Conservation (phyloP, 2,329 filamentous ascomycete genomes). For the Karstenula rhodostoma region DNA sequence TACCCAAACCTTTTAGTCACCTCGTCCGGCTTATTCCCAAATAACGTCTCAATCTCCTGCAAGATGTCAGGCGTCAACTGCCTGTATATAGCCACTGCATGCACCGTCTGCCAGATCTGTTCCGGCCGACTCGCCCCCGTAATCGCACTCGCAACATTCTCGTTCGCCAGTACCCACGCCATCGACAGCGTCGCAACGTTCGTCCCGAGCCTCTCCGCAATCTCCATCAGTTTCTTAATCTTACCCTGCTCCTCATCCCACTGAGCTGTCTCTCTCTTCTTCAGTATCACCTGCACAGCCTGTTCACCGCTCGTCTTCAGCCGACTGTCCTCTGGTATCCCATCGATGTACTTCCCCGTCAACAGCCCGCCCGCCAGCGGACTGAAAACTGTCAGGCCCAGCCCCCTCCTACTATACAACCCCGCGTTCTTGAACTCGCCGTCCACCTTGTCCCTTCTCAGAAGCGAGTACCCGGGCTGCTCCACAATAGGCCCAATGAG, state of each 20-base stretch:
- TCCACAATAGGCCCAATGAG: conserved; percentile 63
- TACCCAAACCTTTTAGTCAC: conserved; percentile 37
- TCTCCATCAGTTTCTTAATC: conserved; percentile 56
- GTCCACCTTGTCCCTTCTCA: conserved; percentile 66
- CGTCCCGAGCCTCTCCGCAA: conserved; percentile 71
- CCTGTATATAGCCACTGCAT: conserved; percentile 54
- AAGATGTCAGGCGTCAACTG: conserved; percentile 55
- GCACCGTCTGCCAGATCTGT: conserved; percentile 49
- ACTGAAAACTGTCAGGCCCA: conserved; percentile 64
- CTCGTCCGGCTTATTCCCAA: conserved; percentile 44
- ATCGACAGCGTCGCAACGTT: conserved; percentile 55
- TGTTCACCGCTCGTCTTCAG: conserved; percentile 64
- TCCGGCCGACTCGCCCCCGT: conserved; percentile 41
- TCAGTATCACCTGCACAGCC: conserved; percentile 57
- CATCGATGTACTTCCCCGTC: conserved; percentile 70
- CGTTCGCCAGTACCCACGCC: conserved; percentile 48
- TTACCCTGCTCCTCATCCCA: conserved; percentile 67
- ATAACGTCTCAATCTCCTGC: conserved; percentile 51
- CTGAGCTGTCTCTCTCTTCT: conserved; percentile 55
- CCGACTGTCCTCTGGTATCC: conserved; percentile 65
- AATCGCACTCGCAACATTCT: conserved; percentile 39
- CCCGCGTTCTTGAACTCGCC: conserved; percentile 64
- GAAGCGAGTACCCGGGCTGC: conserved; percentile 66
- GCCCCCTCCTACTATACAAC: conserved; percentile 61
- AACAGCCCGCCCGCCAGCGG: conserved; percentile 65